Base-by-base conservation (phyloP, 225 moss, liverwort and hornwort genomes). In the Anthoceros angustus region DNA sequence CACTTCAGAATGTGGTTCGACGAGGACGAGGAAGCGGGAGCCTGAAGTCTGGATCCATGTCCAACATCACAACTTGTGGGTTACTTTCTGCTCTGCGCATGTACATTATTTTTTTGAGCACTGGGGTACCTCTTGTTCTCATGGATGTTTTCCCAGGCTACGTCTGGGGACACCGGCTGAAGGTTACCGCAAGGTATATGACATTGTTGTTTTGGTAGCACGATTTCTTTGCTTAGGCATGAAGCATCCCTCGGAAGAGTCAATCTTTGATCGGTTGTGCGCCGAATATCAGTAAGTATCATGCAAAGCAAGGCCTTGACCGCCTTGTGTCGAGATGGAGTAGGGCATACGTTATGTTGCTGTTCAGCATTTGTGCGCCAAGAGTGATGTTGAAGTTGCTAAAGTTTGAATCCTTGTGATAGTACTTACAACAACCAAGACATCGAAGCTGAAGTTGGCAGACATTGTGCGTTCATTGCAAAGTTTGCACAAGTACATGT, bases 1-100 rank as follows among this genome's bases (percentile, higher is more conserved):
- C n/a, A 55, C 23, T 55, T 55, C 55, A 55, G 23, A 55, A 18
- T 55, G n/a, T 55, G 55, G 55, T 55, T 55, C 55, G 55, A 55
- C 55, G 32, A 32, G 32, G 55, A 55, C 55, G 23, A 55, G 55
- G 10, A 55, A 55, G 55, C 55, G 55, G 55, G 55, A 55, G n/a
- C 55, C 55, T 23, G 55, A 55, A 55, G 55, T 55, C n/a, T 55
- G 55, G 55, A 20, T 55, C 16, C 23, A 23, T 23, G 23, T 55
- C 55, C n/a, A 55, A 18, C 55, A 55, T 23, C 55, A 55, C 55
- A 55, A 15, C 1, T 23, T 55, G 55, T 55, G n/a, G 5, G 55
- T 55, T 18, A 20, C 55, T 55, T 12, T 55, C 1, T 9, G 23
- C n/a, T 18, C 55, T 18, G 23, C 55, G 7, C 14, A 18, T 55